phyloP scores from a whole-genome alignment of 1,284 basidiomycete species.

The Cryptococcus sp. region DNA sequence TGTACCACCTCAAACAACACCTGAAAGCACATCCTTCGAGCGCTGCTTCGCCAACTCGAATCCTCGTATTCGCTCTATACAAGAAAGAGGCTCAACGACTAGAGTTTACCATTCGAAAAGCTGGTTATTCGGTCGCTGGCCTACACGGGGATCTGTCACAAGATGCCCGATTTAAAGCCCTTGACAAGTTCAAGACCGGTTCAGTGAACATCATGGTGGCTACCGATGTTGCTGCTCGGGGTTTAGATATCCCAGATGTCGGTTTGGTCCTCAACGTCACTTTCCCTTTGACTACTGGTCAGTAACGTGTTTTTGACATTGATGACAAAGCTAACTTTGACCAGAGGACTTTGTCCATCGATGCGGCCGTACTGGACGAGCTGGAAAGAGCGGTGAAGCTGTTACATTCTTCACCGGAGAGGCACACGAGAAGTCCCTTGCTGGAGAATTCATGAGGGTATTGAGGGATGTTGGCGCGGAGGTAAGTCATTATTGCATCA shows the following conservation, averaged over 20 bases:
- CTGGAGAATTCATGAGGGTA: constrained; percentile 90
- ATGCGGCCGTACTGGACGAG: constrained; percentile 92
- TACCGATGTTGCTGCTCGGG: constrained; percentile 95
- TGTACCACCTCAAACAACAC: constrained; percentile 62
- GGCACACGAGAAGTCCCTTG: constrained; percentile 75
- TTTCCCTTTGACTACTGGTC: constrained; percentile 91
- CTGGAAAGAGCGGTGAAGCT: constrained; percentile 83
- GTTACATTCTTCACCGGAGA: constrained; percentile 97
- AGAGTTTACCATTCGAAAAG: constrained; percentile 69
- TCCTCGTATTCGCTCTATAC: constrained; percentile 93
- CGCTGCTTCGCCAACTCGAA: constrained; percentile 56
- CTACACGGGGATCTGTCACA: constrained; percentile 94
- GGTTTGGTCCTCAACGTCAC: constrained; percentile 90
- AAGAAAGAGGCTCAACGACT: constrained; percentile 95
- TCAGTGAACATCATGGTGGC: constrained; percentile 82
- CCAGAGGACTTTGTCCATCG: constrained; percentile 83
- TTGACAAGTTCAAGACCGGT: constrained; percentile 87
- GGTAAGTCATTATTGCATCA: constrained; percentile 15
- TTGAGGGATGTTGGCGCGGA: constrained; percentile 77
- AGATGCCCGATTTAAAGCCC: constrained; percentile 73
- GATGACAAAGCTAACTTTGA: not conserved
- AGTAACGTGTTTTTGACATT: constrained; percentile 11
- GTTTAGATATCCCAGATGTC: constrained; percentile 95
- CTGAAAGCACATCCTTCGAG: constrained; percentile 52
- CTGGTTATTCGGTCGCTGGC: constrained; percentile 79